These are phyloP conservation scores for Aspergillus viridinutans DNA, from an alignment of 2,329 filamentous ascomycete genomes.

Conservation along the genomic window DNA sequence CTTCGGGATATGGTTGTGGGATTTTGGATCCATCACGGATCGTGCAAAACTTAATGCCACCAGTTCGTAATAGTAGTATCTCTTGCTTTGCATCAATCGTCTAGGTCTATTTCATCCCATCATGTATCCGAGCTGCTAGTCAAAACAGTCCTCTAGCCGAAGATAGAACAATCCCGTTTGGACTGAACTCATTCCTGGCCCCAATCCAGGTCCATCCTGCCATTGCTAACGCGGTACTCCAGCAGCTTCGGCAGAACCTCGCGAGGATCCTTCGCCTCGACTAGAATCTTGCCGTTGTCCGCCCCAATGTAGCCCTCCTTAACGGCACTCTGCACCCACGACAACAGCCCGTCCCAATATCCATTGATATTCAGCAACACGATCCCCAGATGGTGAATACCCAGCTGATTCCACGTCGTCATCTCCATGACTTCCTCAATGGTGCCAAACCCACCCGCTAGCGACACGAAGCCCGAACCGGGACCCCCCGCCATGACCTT, in stretches of 20 bases:
- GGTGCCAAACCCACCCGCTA: constrained; percentile 88
- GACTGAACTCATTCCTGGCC: constrained; percentile 51
- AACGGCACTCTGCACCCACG: constrained; percentile 75
- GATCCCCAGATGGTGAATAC: constrained; percentile 78
- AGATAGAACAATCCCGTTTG: not conserved
- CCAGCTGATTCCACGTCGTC: constrained; percentile 90
- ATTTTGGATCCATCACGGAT: not conserved
- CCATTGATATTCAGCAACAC: constrained; percentile 82
- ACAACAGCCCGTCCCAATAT: constrained; percentile 83
- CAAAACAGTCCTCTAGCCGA: not conserved
- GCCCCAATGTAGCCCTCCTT: constrained; percentile 70
- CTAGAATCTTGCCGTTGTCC: constrained; percentile 70
- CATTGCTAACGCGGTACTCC: constrained; percentile 70
- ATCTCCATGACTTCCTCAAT: constrained; percentile 96
- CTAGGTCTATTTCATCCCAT: not conserved
- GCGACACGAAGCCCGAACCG: constrained; percentile 82
- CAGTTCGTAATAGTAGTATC: not conserved
- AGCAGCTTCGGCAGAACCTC: constrained; percentile 67
- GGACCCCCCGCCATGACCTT: constrained; percentile 77
- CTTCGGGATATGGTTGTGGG: not conserved
- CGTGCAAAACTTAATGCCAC: not conserved
- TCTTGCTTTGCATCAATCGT: not conserved
- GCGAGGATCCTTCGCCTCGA: constrained; percentile 67
- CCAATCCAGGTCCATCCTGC: constrained; percentile 80
- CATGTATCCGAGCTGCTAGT: not conserved